These are phyloP conservation scores for Acanthamoeba castellanii DNA, from an alignment of 208 protist genomes.

Conservation along the genomic window DNA sequence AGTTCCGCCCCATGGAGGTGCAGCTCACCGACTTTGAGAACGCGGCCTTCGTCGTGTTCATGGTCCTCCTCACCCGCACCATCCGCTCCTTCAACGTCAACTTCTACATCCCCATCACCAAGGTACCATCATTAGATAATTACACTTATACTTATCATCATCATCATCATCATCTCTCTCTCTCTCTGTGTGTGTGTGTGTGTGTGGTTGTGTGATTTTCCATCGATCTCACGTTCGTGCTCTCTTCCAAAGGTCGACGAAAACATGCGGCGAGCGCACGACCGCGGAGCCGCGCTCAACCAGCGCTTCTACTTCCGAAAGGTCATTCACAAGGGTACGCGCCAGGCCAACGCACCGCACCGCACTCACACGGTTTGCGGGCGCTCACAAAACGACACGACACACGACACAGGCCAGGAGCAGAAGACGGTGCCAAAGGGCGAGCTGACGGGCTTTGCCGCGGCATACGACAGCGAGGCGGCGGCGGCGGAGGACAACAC, in stretches of 20 bases:
- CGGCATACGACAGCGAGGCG: background rate
- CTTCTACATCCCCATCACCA: conserved; percentile 97
- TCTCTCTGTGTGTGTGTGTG: conserved; percentile 27
- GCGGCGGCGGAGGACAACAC: background rate
- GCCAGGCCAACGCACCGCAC: conserved; percentile 13
- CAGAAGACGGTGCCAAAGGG: background rate
- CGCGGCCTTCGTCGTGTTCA: conserved; percentile 97
- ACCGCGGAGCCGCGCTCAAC: conserved; percentile 91
- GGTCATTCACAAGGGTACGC: conserved; percentile 86
- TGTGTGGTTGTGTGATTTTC: no score
- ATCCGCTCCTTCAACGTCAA: conserved; percentile 96
- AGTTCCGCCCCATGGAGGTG: conserved; percentile 90
- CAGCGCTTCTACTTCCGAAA: conserved; percentile 97
- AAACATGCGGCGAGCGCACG: conserved; percentile 97
- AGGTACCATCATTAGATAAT: conserved; percentile 81
- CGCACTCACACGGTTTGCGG: conserved; percentile 58
- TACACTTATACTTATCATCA: no score
- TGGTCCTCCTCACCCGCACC: conserved; percentile 94
- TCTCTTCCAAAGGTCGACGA: conserved; percentile 93
- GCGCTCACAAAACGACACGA: no score
- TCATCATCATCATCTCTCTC: background rate
- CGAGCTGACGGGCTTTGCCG: background rate
- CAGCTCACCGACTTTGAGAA: conserved; percentile 99
- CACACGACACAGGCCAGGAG: background rate
- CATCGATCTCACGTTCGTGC: background rate